Percentiles rank a stretch among this genome's conserved stretches.
Conservation (phyloP, 2,329 filamentous ascomycete genomes). For the Claviceps quebecensis region DNA sequence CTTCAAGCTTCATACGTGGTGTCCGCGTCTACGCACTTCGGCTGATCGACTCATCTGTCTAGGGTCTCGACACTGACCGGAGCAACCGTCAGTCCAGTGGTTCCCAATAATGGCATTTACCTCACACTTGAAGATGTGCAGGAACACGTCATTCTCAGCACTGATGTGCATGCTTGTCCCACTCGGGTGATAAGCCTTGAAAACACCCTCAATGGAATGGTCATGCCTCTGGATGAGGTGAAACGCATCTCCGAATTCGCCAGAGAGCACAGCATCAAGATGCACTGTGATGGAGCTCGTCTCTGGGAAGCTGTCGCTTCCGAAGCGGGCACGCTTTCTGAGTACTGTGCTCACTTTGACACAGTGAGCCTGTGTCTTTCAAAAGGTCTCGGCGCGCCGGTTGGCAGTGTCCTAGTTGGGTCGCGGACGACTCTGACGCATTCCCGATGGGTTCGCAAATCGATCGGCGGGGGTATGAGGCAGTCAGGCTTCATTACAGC, state of each 20-base stretch:
- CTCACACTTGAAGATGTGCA: conserved; percentile 66
- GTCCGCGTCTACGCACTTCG: background rate
- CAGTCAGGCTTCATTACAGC: conserved; percentile 62
- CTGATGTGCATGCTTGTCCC: conserved; percentile 65
- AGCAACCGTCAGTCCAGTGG: conserved; percentile 52
- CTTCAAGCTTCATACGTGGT: background rate
- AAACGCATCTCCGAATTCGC: conserved; percentile 58
- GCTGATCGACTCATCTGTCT: conserved; percentile 8
- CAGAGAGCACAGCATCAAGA: conserved; percentile 43
- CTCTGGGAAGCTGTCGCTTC: conserved; percentile 70
- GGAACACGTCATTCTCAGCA: conserved; percentile 46
- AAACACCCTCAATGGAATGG: conserved; percentile 68
- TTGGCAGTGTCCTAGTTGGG: conserved; percentile 62
- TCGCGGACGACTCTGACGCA: conserved; percentile 20
- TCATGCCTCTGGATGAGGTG: conserved; percentile 64
- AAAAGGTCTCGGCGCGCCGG: conserved; percentile 70
- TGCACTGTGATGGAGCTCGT: conserved; percentile 69
- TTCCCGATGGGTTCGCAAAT: conserved; percentile 43
- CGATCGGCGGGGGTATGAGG: conserved; percentile 59
- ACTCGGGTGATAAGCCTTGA: conserved; percentile 73
- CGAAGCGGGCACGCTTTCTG: conserved; percentile 50
- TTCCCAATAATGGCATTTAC: conserved; percentile 56
- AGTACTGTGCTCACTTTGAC: conserved; percentile 57
- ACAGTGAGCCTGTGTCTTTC: conserved; percentile 67
- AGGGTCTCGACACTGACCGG: conserved; percentile 60